Conservation (phyloP, 2,329 filamentous ascomycete genomes). For the Botrytis tulipae region DNA sequence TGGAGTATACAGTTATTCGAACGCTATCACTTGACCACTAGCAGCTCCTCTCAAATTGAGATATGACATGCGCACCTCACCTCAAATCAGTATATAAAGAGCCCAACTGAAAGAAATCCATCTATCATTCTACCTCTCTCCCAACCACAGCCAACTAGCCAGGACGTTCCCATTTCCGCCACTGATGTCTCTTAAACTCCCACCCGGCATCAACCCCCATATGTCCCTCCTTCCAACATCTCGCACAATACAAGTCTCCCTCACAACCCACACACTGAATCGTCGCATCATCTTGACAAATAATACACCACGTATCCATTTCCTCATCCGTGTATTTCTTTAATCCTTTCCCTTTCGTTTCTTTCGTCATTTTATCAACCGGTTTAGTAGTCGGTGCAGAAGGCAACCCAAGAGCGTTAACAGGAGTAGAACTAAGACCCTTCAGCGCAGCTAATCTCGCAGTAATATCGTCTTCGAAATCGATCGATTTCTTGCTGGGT, state of each 20-base stretch:
- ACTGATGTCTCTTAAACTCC: conserved; percentile 68
- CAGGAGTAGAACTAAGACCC: conserved; percentile 19
- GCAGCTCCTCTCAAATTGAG: background rate
- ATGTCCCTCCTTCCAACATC: conserved; percentile 83
- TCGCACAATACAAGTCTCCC: conserved; percentile 68
- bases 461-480: conserved; percentile 35
- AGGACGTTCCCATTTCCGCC: conserved; percentile 55
- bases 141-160: conserved; percentile 19
- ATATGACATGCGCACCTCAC: background rate
- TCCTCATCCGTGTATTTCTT: conserved; percentile 64
- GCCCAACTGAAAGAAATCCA: background rate
- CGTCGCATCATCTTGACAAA: conserved; percentile 76
- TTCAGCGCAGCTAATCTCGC: conserved; percentile 36
- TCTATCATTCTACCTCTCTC: too few relatives aligned
- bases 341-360: conserved; percentile 15
- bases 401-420: conserved; percentile 32
- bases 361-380: conserved; percentile 22
- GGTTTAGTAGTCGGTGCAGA: conserved; percentile 37
- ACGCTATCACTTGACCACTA: background rate
- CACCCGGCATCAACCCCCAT: conserved; percentile 64
- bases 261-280: conserved; percentile 72
- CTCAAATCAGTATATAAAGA: background rate
- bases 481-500: conserved; percentile 29
- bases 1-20: background rate
- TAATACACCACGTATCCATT: conserved; percentile 74